A percentile compares a stretch with the other conserved stretches of the same genome.
These are phyloP conservation scores for Linum usitatissimum DNA, from an alignment of 345 rosid genomes.

Conservation along the genomic window DNA sequence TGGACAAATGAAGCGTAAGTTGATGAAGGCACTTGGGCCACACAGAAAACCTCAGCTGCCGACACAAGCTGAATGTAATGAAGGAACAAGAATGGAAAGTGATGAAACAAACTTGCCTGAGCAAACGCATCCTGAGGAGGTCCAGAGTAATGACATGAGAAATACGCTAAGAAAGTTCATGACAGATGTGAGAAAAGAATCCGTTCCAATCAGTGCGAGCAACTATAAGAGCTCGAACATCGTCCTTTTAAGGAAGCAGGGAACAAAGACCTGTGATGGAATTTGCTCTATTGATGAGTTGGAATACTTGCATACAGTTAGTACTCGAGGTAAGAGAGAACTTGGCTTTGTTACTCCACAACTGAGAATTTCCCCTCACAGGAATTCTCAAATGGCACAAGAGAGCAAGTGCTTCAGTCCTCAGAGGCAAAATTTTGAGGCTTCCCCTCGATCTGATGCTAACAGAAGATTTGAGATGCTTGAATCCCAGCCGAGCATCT, in stretches of 20 bases:
- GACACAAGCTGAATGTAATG: slow-evolving; percentile 15
- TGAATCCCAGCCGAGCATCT: slow-evolving; percentile 6
- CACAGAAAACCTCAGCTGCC: slow-evolving; percentile 25
- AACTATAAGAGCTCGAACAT: slow-evolving; percentile 21
- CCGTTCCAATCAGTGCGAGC: slow-evolving; percentile 22
- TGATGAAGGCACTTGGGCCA: slow-evolving; percentile 38
- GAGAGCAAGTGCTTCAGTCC: slow-evolving; percentile 28
- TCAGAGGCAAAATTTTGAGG: slow-evolving; percentile 12
- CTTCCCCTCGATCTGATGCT: slow-evolving; percentile 9
- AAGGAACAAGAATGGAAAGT: slow-evolving; percentile 18
- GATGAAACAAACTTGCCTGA: slow-evolving; percentile 12
- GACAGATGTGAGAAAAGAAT: slow-evolving; percentile 11
- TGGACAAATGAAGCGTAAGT: slow-evolving; percentile 45
- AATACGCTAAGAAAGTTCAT: slow-evolving; percentile 7
- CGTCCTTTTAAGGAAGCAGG: slow-evolving; percentile 22
- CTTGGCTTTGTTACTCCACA: slow-evolving; percentile 17
- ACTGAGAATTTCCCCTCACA: slow-evolving; percentile 26
- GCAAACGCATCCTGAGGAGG: slow-evolving; percentile 9
- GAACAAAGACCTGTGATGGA: slow-evolving; percentile 25
- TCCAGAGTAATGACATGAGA: slow-evolving; percentile 13
- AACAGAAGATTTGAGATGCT: slow-evolving; percentile 10
- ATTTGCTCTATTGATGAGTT: slow-evolving; percentile 31
- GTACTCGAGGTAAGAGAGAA: slow-evolving; percentile 18
- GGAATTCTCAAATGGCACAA: slow-evolving; percentile 21
- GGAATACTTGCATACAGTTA: slow-evolving; percentile 26